phyloP scores from a whole-genome alignment of 1,284 basidiomycete genomes.

The Psilocybe mexicana region DNA sequence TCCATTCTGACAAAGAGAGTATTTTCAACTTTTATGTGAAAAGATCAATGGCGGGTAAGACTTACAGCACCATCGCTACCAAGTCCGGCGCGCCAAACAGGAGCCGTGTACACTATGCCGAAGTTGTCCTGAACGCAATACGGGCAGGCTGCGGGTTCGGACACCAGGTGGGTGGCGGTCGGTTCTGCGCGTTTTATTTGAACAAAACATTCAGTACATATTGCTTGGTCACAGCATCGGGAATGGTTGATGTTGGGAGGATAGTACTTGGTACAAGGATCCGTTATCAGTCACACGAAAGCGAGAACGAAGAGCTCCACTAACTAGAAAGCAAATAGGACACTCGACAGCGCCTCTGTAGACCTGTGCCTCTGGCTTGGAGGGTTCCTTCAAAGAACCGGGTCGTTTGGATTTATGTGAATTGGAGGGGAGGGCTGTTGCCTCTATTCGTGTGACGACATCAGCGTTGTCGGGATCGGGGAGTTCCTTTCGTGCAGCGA shows the following conservation, averaged over 20 bases:
- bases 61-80: conserved; percentile 68
- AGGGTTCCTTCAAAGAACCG: conserved; percentile 56
- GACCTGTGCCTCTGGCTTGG: conserved; percentile 71
- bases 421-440: conserved; percentile 28
- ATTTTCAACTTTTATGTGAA: conserved; percentile 2
- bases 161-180: conserved; percentile 87
- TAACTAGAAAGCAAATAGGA: conserved; percentile 98
- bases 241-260: conserved; percentile 95
- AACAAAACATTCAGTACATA: conserved; percentile 99
- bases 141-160: conserved; percentile 94
- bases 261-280: conserved; percentile 67
- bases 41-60: conserved; percentile 16
- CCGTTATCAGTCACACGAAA: conserved; percentile 26
- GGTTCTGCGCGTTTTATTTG: conserved; percentile 98
- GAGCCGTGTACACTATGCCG: conserved; percentile 88
- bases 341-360: conserved; percentile 92
- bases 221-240: conserved; percentile 96
- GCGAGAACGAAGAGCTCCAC: conserved; percentile 35
- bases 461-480: conserved; percentile 44
- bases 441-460: conserved; percentile 40
- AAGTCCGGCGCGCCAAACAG: conserved; percentile 75
- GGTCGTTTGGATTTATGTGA: conserved; percentile 50
- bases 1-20: conserved; percentile 23
- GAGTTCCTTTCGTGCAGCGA: conserved; percentile 69
- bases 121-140: conserved; percentile 98